These are phyloP conservation scores for Panus rudis DNA, from an alignment of 768 basidiomycete genomes.

Conservation along the genomic window DNA sequence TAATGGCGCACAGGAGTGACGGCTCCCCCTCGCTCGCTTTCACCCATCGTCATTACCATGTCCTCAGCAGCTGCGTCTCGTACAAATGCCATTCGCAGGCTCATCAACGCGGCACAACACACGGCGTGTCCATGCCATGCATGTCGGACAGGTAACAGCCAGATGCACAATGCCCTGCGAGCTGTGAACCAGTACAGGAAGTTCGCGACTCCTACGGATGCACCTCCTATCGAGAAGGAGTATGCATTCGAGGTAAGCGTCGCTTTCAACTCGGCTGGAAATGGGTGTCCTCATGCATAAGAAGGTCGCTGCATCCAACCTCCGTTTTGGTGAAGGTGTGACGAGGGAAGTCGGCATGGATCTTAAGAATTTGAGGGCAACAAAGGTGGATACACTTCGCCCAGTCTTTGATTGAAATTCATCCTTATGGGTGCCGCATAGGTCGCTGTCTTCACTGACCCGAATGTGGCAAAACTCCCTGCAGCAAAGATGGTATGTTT, in stretches of 20 bases:
- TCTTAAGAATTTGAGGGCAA: conserved; percentile 87
- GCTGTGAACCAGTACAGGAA: conserved; percentile 58
- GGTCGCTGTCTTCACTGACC: conserved; percentile 94
- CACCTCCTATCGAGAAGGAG: conserved; percentile 57
- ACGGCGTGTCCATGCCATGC: conserved; percentile 77
- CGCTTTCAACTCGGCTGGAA: background rate
- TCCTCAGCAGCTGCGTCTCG: conserved; percentile 19
- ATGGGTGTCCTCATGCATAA: background rate
- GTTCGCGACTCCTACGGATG: conserved; percentile 72
- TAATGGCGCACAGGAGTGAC: too few relatives aligned
- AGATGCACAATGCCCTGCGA: conserved; percentile 29
- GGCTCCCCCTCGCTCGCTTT: conserved; percentile 2
- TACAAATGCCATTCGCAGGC: conserved; percentile 55
- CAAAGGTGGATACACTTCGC: conserved; percentile 48
- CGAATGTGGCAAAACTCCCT: conserved; percentile 69
- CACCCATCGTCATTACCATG: conserved; percentile 6
- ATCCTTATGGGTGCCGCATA: conserved; percentile 25
- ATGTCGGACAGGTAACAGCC: conserved; percentile 36
- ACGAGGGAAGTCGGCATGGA: conserved; percentile 91
- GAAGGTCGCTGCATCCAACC: conserved; percentile 79
- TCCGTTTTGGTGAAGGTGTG: conserved; percentile 87
- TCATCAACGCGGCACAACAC: conserved; percentile 71
- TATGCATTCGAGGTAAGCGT: conserved; percentile 79
- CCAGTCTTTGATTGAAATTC: background rate
- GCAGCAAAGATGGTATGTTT: conserved; percentile 73